Percentiles rank a stretch among this genome's conserved stretches.
These are phyloP conservation scores for Hyphodiscus hymeniophilus DNA, from an alignment of 495 filamentous ascomycete genomes.

Conservation along the genomic window DNA sequence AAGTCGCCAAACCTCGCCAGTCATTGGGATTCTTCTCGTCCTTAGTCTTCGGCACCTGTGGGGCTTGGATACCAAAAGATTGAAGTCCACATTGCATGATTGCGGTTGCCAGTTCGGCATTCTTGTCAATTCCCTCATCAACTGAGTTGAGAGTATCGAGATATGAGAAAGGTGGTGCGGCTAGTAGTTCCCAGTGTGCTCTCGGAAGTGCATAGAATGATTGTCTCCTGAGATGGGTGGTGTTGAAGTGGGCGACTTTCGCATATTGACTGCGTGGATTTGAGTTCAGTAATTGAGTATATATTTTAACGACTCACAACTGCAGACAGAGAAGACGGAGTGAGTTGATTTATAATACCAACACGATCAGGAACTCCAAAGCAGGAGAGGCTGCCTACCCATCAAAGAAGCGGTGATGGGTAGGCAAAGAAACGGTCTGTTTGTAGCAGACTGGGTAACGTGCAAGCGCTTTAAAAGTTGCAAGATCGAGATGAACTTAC, in stretches of 20 bases:
- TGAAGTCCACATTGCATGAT: constrained; percentile 61
- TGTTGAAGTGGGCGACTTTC: constrained; percentile 71
- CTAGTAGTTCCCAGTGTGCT: constrained; percentile 71
- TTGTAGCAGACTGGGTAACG: too few relatives aligned
- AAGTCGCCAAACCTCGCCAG: constrained; percentile 59
- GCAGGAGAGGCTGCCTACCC: too few relatives aligned
- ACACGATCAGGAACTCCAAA: not conserved
- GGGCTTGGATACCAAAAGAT: constrained; percentile 47
- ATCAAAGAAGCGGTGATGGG: too few relatives aligned
- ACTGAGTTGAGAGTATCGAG: constrained; percentile 66
- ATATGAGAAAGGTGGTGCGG: constrained; percentile 71
- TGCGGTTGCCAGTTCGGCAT: constrained; percentile 71
- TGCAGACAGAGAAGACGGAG: too few relatives aligned
- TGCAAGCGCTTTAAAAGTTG: too few relatives aligned
- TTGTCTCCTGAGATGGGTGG: constrained; percentile 81
- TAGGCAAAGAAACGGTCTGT: not conserved
- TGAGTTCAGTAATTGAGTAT: too few relatives aligned
- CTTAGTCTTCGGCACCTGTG: constrained; percentile 22
- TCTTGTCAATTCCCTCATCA: constrained; percentile 82
- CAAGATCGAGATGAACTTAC: constrained; percentile 44
- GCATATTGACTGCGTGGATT: constrained; percentile 63
- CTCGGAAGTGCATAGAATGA: constrained; percentile 86
- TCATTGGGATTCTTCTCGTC: constrained; percentile 29
- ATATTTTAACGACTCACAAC: too few relatives aligned
- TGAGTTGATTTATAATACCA: too few relatives aligned